These are phyloP conservation scores for Hypoxylon fragiforme DNA, from an alignment of 495 filamentous ascomycete species.

Conservation along the genomic window DNA sequence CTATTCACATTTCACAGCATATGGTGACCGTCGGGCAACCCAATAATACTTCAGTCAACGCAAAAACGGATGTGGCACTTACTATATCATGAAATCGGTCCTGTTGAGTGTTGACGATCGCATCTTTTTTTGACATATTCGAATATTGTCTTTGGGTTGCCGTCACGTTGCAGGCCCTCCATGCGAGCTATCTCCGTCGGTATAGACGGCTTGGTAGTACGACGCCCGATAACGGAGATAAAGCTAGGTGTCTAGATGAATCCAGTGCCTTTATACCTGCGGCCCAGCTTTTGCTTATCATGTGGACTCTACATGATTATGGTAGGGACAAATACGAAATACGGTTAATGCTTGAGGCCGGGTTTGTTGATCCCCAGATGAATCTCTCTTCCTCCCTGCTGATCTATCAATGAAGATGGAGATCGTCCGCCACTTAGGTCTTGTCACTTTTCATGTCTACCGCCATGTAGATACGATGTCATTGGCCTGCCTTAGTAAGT, in stretches of 20 bases:
- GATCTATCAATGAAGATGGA: slow-evolving; percentile 30
- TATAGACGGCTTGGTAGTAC: slow-evolving; percentile 11
- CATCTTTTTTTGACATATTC: slow-evolving; percentile 15
- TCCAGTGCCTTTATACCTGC: slow-evolving; percentile 17
- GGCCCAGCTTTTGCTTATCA: slow-evolving; percentile 30
- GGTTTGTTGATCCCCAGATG: slow-evolving; percentile 32
- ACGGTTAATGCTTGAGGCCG: slow-evolving; percentile 4
- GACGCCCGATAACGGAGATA: slow-evolving; percentile 38
- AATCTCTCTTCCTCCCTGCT: slow-evolving; percentile 22
- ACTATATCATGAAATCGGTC: slow-evolving; percentile 5
- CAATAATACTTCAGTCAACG: no score
- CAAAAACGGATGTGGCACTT: no score
- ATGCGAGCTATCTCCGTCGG: slow-evolving; percentile 32
- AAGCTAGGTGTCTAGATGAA: slow-evolving; percentile 20
- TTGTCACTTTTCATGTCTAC: slow-evolving; percentile 10
- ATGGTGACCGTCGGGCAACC: no score
- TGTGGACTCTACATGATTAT: slow-evolving; percentile 4
- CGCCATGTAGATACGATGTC: background rate
- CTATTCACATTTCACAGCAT: slow-evolving; percentile 3
- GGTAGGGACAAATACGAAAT: no score
- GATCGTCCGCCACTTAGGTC: slow-evolving; percentile 1
- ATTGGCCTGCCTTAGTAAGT: slow-evolving; percentile 24
- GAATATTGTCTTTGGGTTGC: slow-evolving; percentile 8
- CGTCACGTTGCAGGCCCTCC: slow-evolving; percentile 9
- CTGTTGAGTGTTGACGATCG: slow-evolving; percentile 7